Evolutionary conservation across 129 eudicot genomes (phyloP).

Genomic region (Arctium minus): DNA sequence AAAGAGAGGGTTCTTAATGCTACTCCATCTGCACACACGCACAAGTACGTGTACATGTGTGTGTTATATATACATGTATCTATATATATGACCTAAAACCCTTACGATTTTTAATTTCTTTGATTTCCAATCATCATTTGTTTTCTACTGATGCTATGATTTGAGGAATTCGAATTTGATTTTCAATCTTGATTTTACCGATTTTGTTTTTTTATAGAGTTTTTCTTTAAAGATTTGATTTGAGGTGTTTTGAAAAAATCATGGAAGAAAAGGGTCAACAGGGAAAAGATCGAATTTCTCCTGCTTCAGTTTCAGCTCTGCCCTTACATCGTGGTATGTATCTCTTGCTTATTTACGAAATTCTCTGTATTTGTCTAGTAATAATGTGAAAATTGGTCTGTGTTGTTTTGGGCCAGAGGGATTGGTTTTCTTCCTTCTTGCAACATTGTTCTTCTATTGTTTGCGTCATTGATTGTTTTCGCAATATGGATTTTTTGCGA

Average conservation of each 20-base stretch:
- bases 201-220: neutral
- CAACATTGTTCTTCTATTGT: neutral
- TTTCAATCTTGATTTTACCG: neutral
- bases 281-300: constrained; percentile 42
- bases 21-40: constrained; percentile 7
- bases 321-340: constrained; percentile 36
- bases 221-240: constrained; percentile 16
- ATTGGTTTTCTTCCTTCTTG: neutral
- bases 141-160: constrained; percentile 3
- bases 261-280: constrained; percentile 56
- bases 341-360: neutral
- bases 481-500: neutral
- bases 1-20: constrained; percentile 9
- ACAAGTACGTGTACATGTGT: constrained; percentile 15
- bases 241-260: constrained; percentile 13
- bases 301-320: constrained; percentile 29
- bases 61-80: neutral
- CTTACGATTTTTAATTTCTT: constrained; percentile 17
- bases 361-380: neutral
- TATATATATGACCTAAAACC: constrained; percentile 39
- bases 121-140: neutral
- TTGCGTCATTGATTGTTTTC: constrained; percentile 12
- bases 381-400: constrained; percentile 4
- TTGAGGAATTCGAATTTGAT: constrained; percentile 30
- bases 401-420: constrained; percentile 4